Evolutionary conservation across 2,329 filamentous ascomycete species (phyloP).

Genomic region (Phaeomoniella chlamydospora): DNA sequence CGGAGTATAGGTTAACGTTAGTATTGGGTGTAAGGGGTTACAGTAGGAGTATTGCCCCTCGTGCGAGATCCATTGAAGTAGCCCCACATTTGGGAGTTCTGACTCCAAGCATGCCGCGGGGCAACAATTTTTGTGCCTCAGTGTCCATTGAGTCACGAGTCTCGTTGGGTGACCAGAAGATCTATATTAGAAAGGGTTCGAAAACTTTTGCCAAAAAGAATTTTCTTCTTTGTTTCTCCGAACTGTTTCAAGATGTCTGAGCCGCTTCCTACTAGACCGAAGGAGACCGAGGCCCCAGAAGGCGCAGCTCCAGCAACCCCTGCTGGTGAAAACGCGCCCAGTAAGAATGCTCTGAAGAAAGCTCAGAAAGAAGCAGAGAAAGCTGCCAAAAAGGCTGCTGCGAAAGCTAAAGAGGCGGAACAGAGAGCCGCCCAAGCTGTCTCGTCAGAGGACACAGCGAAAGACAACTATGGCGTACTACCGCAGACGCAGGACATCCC

Average conservation of each 20-base stretch:
- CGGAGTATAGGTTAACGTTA: too few relatives aligned
- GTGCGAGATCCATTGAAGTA: too few relatives aligned
- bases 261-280: neutral
- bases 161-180: too few relatives aligned
- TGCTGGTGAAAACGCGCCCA: constrained; percentile 28
- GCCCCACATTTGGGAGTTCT: too few relatives aligned
- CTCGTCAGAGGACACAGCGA: constrained; percentile 39
- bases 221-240: neutral
- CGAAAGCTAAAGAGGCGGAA: constrained; percentile 25
- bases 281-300: neutral
- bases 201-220: too few relatives aligned
- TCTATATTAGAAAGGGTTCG: too few relatives aligned
- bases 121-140: neutral
- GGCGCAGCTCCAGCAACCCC: neutral
- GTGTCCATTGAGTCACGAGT: neutral
- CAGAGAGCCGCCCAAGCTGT: constrained; percentile 10
- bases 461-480: constrained; percentile 67
- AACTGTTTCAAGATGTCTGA: neutral
- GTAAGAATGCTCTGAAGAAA: constrained; percentile 76
- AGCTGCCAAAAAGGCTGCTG: constrained; percentile 55
- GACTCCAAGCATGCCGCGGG: neutral
- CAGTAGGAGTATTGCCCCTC: too few relatives aligned
- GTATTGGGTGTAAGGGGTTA: too few relatives aligned
- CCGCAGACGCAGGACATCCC: constrained; percentile 43
- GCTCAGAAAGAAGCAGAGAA: constrained; percentile 83